Evolutionary conservation across 2,329 filamentous ascomycete genomes (phyloP).

Genomic region (Penicillium sp.): DNA sequence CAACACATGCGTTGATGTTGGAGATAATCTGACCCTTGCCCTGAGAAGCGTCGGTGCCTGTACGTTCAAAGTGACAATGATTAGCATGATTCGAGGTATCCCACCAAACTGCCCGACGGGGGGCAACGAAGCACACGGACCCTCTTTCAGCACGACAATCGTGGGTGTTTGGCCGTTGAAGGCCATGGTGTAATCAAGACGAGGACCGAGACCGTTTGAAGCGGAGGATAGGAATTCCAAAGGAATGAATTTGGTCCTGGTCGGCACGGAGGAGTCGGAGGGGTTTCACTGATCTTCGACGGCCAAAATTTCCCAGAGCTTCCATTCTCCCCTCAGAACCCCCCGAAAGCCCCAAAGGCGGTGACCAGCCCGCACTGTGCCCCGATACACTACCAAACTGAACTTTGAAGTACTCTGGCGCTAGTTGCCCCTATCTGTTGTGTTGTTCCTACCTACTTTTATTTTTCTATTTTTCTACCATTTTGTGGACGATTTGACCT

Average conservation of each 20-base stretch:
- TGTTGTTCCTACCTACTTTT: neutral
- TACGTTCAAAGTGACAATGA: constrained; percentile 22
- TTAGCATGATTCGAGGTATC: constrained; percentile 27
- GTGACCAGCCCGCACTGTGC: constrained; percentile 36
- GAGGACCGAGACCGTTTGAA: constrained; percentile 22
- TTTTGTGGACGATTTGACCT: neutral
- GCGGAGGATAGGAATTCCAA: constrained; percentile 20
- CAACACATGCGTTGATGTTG: constrained; percentile 97
- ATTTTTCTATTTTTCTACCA: neutral
- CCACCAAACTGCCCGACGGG: constrained; percentile 24
- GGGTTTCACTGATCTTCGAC: constrained; percentile 35
- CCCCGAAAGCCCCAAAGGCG: constrained; percentile 35
- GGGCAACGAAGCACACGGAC: constrained; percentile 55
- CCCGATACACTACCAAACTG: neutral
- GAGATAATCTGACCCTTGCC: constrained; percentile 95
- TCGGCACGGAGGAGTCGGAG: constrained; percentile 31
- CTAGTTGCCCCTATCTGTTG: neutral
- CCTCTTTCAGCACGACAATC: constrained; percentile 97
- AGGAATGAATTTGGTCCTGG: constrained; percentile 28
- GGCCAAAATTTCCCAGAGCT: constrained; percentile 48
- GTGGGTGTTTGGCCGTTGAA: constrained; percentile 97
- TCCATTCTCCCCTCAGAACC: constrained; percentile 33
- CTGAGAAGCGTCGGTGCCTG: constrained; percentile 96
- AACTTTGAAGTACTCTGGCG: neutral
- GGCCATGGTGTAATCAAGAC: constrained; percentile 65